A percentile compares a stretch with the other conserved stretches of the same genome.
Evolutionary conservation across 2,329 filamentous ascomycete genomes (phyloP).

Genomic region (Aspergillus transmontanensis): DNA sequence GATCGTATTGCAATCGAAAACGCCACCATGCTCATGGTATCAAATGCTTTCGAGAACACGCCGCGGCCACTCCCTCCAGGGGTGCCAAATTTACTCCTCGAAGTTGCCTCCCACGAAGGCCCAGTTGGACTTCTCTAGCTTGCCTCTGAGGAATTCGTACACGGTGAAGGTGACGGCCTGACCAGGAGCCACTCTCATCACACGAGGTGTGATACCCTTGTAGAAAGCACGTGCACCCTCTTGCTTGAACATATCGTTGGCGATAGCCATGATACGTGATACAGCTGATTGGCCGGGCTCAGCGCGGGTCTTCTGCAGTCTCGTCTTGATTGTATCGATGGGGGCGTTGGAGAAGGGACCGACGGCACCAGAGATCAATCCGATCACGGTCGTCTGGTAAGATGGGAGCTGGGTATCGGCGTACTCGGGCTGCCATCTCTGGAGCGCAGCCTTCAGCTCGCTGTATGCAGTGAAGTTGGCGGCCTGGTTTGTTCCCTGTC

Average conservation of each 20-base stretch:
- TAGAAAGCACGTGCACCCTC: slow-evolving; percentile 95
- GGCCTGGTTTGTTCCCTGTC: slow-evolving; percentile 96
- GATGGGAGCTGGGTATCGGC: slow-evolving; percentile 69
- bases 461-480: slow-evolving; percentile 99
- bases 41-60: slow-evolving; percentile 28
- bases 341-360: slow-evolving; percentile 95
- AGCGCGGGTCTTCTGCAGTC: slow-evolving; percentile 86
- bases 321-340: slow-evolving; percentile 98
- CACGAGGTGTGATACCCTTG: slow-evolving; percentile 96
- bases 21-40: slow-evolving; percentile 33
- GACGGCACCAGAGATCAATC: slow-evolving; percentile 89
- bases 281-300: slow-evolving; percentile 79
- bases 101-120: slow-evolving; percentile 63
- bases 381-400: slow-evolving; percentile 90
- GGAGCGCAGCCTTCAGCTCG: slow-evolving; percentile 81
- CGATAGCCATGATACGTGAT: slow-evolving; percentile 75
- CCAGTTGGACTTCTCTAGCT: slow-evolving; percentile 67
- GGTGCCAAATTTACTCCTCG: slow-evolving; percentile 56
- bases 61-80: slow-evolving; percentile 9
- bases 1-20: slow-evolving; percentile 26
- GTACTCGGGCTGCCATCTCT: slow-evolving; percentile 71
- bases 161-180: slow-evolving; percentile 79
- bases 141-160: slow-evolving; percentile 75
- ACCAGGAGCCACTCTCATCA: slow-evolving; percentile 96
- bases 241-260: slow-evolving; percentile 85